Evolutionary conservation across 2,329 filamentous ascomycete species (phyloP).

Genomic region (Helminthosporium solani): DNA sequence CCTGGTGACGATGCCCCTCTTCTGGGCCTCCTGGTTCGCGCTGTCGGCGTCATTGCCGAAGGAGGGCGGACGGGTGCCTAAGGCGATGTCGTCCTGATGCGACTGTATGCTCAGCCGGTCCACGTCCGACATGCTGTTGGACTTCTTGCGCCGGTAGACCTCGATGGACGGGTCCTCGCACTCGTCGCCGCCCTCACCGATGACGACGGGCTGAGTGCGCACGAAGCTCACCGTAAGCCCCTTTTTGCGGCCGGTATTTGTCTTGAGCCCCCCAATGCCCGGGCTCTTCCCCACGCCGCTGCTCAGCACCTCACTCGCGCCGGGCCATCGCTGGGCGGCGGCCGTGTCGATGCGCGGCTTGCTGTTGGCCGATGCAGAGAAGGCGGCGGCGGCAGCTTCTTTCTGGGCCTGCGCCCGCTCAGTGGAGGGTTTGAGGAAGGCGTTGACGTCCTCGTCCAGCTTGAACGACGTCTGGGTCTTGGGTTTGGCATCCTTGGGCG

Average conservation of each 20-base stretch:
- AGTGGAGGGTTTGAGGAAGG: slow-evolving; percentile 59
- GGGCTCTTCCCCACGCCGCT: slow-evolving; percentile 38
- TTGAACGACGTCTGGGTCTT: slow-evolving; percentile 31
- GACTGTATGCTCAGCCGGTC: slow-evolving; percentile 20
- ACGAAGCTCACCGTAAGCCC: slow-evolving; percentile 74
- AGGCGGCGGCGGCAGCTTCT: slow-evolving; percentile 30
- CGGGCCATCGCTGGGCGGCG: slow-evolving; percentile 54
- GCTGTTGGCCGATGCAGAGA: slow-evolving; percentile 18
- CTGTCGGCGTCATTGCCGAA: slow-evolving; percentile 24
- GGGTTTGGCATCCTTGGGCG: slow-evolving; percentile 28
- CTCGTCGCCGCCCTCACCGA: slow-evolving; percentile 90
- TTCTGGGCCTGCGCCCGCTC: slow-evolving; percentile 42
- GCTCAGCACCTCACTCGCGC: slow-evolving; percentile 46
- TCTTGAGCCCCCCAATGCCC: slow-evolving; percentile 40
- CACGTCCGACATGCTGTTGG: slow-evolving; percentile 18
- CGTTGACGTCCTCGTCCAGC: slow-evolving; percentile 52
- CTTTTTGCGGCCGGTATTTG: slow-evolving; percentile 55
- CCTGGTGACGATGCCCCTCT: slow-evolving; percentile 34
- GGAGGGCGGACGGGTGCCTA: slow-evolving; percentile 26
- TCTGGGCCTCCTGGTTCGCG: slow-evolving; percentile 23
- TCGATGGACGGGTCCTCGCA: slow-evolving; percentile 70
- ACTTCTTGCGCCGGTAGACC: slow-evolving; percentile 61
- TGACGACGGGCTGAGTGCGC: slow-evolving; percentile 72
- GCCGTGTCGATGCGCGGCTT: slow-evolving; percentile 52
- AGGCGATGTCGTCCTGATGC: slow-evolving; percentile 33